A percentile compares a stretch with the other conserved stretches of the same genome.
Evolutionary conservation across 2,329 filamentous ascomycete species (phyloP).

Genomic region (Apiospora phragmitis): DNA sequence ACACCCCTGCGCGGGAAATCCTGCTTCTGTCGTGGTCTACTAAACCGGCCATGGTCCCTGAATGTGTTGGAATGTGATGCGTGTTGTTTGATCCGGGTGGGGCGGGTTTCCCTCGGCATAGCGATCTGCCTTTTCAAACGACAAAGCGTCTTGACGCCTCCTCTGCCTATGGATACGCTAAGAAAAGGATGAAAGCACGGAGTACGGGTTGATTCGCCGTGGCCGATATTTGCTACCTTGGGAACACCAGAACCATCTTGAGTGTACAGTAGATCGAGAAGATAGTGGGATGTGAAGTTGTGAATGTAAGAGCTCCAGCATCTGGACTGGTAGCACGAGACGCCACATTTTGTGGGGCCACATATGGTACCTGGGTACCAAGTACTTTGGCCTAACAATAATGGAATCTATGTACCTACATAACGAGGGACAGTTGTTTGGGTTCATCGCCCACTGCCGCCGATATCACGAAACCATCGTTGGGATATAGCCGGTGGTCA

Average conservation of each 20-base stretch:
- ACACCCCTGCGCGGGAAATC: constrained; percentile 18
- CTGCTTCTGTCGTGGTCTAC: not conserved
- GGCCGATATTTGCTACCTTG: not conserved
- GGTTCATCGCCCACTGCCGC: not conserved
- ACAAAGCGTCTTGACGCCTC: not conserved
- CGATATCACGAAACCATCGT: not conserved
- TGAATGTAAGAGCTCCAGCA: not conserved
- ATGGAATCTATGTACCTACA: not conserved
- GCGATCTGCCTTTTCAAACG: not conserved
- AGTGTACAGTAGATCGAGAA: not conserved
- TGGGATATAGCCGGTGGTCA: not conserved
- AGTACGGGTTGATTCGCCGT: not conserved
- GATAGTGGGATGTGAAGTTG: not conserved
- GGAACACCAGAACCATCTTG: not conserved
- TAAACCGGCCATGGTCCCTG: not conserved
- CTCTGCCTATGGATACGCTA: not conserved
- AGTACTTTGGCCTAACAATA: not conserved
- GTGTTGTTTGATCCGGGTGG: constrained; percentile 7
- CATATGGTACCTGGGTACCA: not conserved
- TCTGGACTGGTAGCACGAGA: not conserved
- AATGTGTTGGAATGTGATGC: constrained; percentile 7
- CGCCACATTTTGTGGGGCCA: not conserved
- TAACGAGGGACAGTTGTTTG: not conserved
- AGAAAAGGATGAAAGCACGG: not conserved
- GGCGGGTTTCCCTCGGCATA: constrained; percentile 3